Conservation (phyloP, 441 rosid genomes). For the Adansonia rubrostipa region DNA sequence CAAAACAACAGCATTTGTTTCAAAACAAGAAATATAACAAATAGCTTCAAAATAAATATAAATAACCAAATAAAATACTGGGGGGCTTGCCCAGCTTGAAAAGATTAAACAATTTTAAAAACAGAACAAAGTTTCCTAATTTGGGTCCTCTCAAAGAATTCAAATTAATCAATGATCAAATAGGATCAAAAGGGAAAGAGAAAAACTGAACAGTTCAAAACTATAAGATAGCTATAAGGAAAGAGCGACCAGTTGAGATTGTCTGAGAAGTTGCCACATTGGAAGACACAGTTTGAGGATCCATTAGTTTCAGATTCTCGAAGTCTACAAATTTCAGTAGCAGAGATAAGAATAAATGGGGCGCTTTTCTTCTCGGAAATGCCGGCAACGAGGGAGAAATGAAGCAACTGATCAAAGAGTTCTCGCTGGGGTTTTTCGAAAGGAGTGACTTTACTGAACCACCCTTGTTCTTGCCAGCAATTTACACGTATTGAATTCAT, state of each 20-base stretch:
- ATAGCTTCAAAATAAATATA: neutral
- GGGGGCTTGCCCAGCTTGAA: neutral
- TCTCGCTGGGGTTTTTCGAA: neutral
- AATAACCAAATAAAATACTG: neutral
- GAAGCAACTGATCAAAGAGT: neutral
- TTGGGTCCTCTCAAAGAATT: neutral
- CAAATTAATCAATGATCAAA: neutral
- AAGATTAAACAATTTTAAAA: neutral
- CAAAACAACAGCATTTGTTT: neutral
- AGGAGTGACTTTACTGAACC: neutral
- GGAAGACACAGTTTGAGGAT: slow-evolving; percentile 34
- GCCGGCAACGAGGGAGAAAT: neutral
- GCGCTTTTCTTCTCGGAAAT: neutral
- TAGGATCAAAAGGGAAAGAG: slow-evolving; percentile 6
- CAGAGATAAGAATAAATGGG: neutral
- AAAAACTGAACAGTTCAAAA: neutral
- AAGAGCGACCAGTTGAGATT: slow-evolving; percentile 32
- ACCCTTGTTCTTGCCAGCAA: neutral
- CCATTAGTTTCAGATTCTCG: slow-evolving; percentile 24
- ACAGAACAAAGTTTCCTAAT: neutral
- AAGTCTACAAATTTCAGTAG: neutral
- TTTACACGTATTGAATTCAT: too few relatives aligned
- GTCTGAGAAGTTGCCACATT: slow-evolving; percentile 31
- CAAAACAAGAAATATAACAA: neutral
- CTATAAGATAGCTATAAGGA: neutral